Evolutionary conservation across 768 basidiomycete genomes (phyloP), one percentile per base, ranked within the genome.

Genomic region (Candolleomyces efflorescens): DNA sequence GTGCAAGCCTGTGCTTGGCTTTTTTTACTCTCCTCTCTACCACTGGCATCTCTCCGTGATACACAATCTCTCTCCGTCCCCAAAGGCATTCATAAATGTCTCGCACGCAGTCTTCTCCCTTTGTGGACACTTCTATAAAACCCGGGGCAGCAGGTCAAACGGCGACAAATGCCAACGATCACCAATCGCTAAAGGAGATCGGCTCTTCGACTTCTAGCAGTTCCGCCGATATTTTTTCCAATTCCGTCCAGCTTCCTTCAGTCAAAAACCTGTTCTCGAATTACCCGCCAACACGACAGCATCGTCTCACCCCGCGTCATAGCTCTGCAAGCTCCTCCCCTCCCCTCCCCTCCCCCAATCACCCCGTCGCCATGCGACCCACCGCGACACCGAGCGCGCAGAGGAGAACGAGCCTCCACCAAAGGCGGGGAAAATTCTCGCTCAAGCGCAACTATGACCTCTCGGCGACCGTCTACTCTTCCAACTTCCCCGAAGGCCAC

Each of bases 401-500:
- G 32, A 23, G 17, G 37, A 7, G 26, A 4, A 32, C 3, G 3
- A 12, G n/a, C 32, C 37, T 38, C n/a, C n/a, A 20, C 43, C 45
- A 53, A 54, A 17, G 32, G 10, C 22, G 27, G 20, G 32, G 41
- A 3, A 43, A 17, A 3, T 58, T 58, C 50, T 26, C 58, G 37
- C 32, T 49, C 3, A 27, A 36, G 24, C 32, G 62, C 53, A 43
- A 56, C 32, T 70, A 67, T 58, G 74, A 70, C 50, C 64, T 68
- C 37, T 65, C 75, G 15, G 77, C 75, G 3, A 61, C 63, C 17
- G 53, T 68, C 22, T 67, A 75, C 61, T 80, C 75, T 3, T 63
- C 67, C 5, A 69, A 73, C 20, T 92, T 93, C 65, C 84, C 86
- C 1, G 64, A 68, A 3, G 80, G 78, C 1, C 89, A 93, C 68